Evolutionary conservation across 2,329 filamentous ascomycete species (phyloP), one percentile per base, ranked within the genome.

Genomic region (Coniochaeta sp.): DNA sequence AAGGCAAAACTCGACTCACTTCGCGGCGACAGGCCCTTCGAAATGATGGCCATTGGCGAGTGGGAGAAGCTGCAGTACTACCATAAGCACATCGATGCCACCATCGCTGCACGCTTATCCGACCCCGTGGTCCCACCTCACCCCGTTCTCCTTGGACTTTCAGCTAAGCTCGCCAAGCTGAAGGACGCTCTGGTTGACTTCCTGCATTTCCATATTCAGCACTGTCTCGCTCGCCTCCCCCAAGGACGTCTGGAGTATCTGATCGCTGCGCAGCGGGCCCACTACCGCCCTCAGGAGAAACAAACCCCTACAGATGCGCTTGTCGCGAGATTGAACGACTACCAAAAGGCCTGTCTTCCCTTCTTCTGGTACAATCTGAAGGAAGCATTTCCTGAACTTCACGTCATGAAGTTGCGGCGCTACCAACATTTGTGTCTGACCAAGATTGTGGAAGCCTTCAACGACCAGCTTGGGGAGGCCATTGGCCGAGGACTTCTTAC

Each of bases 311-410:
- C 74, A 5, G 6, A 43, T 1, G 7, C 57, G 1, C 67, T 75
- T 24, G 67, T 74, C 44, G 3, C 12, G 0, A 19, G 40, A 0
- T 64, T 75, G 9, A 72, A 71, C 24, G 61, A 68, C 17, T 61
- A 63, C 1, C 76, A 79, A 59, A 71, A 70, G 47, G 68, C 65
- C 58, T 62, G 78, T 1, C 71, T 72, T 17, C 69, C 75, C 1
- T 69, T 72, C 33, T 69, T 77, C 58, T 80, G 73, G 73, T 24
- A 63, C 0, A 50, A 33, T 1, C 60, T 74, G 12, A 34, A 36
- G 12, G 54, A 57, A 6, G 2, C 22, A 1, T 38, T 57, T 14
- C 31, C 54, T 3, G 31, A 19, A 2, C 12, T 16, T 26, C 4
- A 38, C 55, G 16, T 3, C 22, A 38, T 55, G 17, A 36, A 14